phyloP scores from a whole-genome alignment of 495 filamentous ascomycete species.

The Aspergillus olivimuriae region DNA sequence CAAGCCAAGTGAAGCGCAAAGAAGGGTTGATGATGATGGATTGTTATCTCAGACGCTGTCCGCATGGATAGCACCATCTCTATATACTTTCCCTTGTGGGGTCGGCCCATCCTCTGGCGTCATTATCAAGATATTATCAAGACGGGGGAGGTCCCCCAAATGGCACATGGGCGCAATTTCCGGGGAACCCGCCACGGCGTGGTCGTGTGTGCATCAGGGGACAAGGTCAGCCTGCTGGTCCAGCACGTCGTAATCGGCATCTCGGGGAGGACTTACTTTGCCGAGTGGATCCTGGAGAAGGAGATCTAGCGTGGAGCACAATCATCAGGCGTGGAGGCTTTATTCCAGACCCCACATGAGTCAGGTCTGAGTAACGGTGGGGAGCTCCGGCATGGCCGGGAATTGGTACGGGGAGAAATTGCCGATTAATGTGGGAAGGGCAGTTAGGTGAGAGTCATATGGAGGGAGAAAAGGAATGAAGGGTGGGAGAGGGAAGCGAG shows the following conservation, averaged over 20 bases:
- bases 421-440: neutral
- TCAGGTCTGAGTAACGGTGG: constrained; percentile 32
- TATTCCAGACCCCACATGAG: constrained; percentile 30
- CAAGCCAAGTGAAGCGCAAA: too few species aligned
- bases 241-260: constrained; percentile 10
- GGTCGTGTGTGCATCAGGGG: neutral
- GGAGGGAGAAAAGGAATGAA: neutral
- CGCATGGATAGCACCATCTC: neutral
- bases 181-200: too few species aligned
- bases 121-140: neutral
- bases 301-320: constrained; percentile 11
- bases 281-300: constrained; percentile 14
- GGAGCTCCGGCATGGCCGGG: neutral
- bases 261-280: constrained; percentile 12
- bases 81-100: constrained; percentile 10
- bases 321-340: neutral
- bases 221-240: constrained; percentile 1
- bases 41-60: too few species aligned
- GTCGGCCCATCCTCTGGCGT: neutral
- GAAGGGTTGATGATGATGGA: too few species aligned
- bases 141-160: neutral
- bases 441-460: neutral
- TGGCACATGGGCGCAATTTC: too few species aligned
- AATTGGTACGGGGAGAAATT: neutral
- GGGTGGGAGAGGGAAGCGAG: neutral